These are phyloP conservation scores for Hydnum rufescens DNA, from an alignment of 768 basidiomycete species.

Conservation along the genomic window DNA sequence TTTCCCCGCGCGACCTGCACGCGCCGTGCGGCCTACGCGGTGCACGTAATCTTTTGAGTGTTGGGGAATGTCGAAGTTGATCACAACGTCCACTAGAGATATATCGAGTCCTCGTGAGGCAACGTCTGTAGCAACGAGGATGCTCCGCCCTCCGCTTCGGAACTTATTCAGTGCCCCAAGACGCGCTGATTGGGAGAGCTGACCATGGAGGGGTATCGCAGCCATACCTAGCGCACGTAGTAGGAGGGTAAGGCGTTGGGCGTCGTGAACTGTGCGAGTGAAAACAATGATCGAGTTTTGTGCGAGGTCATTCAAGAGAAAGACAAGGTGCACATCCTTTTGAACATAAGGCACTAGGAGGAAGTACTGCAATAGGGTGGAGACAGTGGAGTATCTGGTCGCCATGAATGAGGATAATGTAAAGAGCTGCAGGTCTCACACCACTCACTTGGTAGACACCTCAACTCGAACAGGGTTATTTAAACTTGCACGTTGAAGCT, in stretches of 20 bases:
- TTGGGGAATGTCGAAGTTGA: slow-evolving; percentile 95
- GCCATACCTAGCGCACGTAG: slow-evolving; percentile 82
- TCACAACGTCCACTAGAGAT: slow-evolving; percentile 85
- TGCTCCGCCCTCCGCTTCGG: slow-evolving; percentile 77
- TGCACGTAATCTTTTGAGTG: slow-evolving; percentile 99
- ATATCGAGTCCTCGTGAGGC: slow-evolving; percentile 93
- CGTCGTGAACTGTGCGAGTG: slow-evolving; percentile 86
- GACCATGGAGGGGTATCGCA: slow-evolving; percentile 89
- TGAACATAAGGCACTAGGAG: slow-evolving; percentile 79
- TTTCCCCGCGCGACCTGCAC: slow-evolving; percentile 94
- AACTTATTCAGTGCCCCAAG: slow-evolving; percentile 89
- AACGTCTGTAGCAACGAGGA: slow-evolving; percentile 91
- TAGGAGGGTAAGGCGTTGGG: slow-evolving; percentile 74
- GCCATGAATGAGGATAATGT: neutral
- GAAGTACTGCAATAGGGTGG: slow-evolving; percentile 88
- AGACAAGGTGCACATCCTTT: slow-evolving; percentile 81
- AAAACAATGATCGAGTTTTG: slow-evolving; percentile 93
- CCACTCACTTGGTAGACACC: slow-evolving; percentile 69
- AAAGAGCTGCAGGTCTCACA: neutral
- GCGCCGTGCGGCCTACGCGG: slow-evolving; percentile 90
- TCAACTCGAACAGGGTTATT: slow-evolving; percentile 86
- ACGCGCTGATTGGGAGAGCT: slow-evolving; percentile 82
- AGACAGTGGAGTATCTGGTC: slow-evolving; percentile 84
- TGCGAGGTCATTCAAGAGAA: slow-evolving; percentile 72
- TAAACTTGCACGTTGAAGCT: slow-evolving; percentile 84